Evolutionary conservation across 305 asterid genomes (phyloP).

Genomic region (Vinca major): DNA sequence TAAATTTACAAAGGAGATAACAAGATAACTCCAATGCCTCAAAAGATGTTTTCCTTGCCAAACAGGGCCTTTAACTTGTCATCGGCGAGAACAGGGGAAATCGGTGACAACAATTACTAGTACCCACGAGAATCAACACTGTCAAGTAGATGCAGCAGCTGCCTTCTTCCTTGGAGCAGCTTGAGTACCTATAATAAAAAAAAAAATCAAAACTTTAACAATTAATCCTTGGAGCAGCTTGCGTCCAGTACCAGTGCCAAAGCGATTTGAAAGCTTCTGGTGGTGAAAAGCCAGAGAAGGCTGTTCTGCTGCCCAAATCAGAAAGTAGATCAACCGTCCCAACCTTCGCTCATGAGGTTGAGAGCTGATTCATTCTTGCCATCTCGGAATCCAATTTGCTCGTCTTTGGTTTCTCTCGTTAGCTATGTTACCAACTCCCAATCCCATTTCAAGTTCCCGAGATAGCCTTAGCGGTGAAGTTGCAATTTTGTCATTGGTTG

Average conservation of each 20-base stretch:
- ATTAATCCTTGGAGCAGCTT: no score
- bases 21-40: no score
- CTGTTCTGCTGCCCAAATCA: no score
- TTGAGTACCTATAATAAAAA: conserved; percentile 50
- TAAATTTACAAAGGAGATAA: no score
- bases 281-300: no score
- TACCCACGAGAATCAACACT: conserved; percentile 12
- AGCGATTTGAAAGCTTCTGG: no score
- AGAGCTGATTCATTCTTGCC: conserved; percentile 39
- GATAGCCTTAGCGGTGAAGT: conserved; percentile 14
- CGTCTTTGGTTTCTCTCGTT: conserved; percentile 29
- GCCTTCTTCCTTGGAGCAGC: conserved; percentile 94
- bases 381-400: conserved; percentile 53
- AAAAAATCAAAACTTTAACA: conserved; percentile 4
- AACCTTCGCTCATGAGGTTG: conserved; percentile 44
- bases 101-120: conserved; percentile 18
- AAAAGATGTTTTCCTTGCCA: no score
- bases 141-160: conserved; percentile 57
- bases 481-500: conserved; percentile 31
- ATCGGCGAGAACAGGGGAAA: no score
- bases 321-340: conserved; percentile 61
- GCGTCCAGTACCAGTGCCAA: no score
- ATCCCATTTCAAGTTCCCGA: conserved; percentile 52
- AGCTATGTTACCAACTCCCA: conserved; percentile 35
- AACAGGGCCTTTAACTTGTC: no score